phyloP scores from a whole-genome alignment of 345 rosid genomes.

The Linum lewisii region DNA sequence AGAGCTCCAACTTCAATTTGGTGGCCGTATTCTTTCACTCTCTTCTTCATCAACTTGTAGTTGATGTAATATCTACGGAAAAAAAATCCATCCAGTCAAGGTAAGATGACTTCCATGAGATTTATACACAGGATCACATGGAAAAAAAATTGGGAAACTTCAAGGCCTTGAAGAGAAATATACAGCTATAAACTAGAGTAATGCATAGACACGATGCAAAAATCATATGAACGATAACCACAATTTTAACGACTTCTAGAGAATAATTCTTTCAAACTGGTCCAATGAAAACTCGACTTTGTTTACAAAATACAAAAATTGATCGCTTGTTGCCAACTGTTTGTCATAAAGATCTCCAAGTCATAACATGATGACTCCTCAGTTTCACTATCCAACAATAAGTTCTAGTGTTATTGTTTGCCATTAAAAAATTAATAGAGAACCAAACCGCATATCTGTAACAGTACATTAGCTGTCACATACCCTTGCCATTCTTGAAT shows the following conservation, averaged over 20 bases:
- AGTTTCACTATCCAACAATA: too few relatives aligned
- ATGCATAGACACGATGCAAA: neutral
- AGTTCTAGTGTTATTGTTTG: too few relatives aligned
- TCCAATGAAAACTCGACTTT: too few relatives aligned
- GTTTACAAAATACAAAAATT: too few relatives aligned
- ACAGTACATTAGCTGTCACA: neutral
- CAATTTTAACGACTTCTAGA: too few relatives aligned
- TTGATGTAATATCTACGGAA: conserved; percentile 70
- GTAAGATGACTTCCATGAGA: neutral
- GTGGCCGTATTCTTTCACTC: conserved; percentile 67
- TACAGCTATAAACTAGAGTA: neutral
- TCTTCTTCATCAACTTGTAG: conserved; percentile 93
- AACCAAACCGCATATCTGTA: too few relatives aligned
- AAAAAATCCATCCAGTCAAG: conserved; percentile 9
- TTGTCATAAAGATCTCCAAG: neutral
- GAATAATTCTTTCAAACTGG: too few relatives aligned
- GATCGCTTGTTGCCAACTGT: neutral
- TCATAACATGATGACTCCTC: neutral
- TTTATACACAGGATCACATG: neutral
- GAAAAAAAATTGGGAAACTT: neutral
- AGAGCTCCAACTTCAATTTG: conserved; percentile 69
- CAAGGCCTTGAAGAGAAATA: neutral
- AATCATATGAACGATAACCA: too few relatives aligned
- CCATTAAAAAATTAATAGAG: too few relatives aligned
- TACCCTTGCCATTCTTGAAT: conserved; percentile 7